A percentile compares a stretch with the other conserved stretches of the same genome.
phyloP scores from a whole-genome alignment of 2,329 filamentous ascomycete species.

The Aspergillus sp. region DNA sequence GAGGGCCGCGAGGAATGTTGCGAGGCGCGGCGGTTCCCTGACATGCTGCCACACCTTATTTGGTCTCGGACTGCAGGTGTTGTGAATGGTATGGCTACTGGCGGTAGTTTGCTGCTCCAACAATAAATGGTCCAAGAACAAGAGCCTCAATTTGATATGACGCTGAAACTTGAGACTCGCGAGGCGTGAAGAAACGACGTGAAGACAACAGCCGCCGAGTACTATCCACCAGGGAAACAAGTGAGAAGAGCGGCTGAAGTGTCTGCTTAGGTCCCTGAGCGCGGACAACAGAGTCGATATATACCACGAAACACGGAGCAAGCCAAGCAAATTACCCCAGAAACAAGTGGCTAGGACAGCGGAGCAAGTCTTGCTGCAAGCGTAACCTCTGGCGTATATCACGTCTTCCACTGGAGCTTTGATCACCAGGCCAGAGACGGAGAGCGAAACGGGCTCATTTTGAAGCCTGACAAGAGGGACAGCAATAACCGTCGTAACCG shows the following conservation, averaged over 20 bases:
- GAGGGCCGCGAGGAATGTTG: constrained; percentile 13
- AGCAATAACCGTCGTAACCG: background rate
- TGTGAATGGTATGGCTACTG: background rate
- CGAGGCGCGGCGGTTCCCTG: background rate
- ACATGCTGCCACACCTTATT: background rate
- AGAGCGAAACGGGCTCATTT: constrained; percentile 5
- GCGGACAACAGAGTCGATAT: background rate
- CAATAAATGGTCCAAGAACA: background rate
- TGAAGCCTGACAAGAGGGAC: constrained; percentile 1
- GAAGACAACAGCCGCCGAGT: background rate
- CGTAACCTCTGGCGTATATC: constrained; percentile 1
- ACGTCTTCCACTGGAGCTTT: background rate
- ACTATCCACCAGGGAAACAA: background rate
- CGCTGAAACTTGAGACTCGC: background rate
- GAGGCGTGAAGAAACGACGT: too few species aligned
- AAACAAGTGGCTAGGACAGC: background rate
- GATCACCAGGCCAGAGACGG: background rate
- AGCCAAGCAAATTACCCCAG: constrained; percentile 10
- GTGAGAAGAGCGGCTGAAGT: background rate
- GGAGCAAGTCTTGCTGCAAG: background rate
- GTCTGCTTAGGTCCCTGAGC: background rate
- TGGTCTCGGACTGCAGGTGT: background rate
- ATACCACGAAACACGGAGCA: background rate
- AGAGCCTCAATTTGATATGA: background rate
- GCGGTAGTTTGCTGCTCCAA: background rate